Base-by-base conservation (phyloP, 1,284 basidiomycete species). In the Cystobasidium pallidum region DNA sequence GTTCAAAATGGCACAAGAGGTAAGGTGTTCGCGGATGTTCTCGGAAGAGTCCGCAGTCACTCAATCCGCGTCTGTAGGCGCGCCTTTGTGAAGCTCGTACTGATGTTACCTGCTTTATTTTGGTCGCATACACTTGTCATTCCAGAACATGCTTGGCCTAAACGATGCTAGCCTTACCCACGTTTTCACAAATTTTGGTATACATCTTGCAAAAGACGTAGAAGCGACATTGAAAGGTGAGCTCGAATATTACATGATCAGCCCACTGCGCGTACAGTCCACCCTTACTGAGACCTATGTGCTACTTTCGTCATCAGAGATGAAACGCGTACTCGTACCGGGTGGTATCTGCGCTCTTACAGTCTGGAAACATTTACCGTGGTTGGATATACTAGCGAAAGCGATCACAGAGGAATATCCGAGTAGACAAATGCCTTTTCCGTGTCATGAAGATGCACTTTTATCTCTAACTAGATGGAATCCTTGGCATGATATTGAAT, bases 311-410 rank as follows among this genome's bases (percentile, higher is more conserved):
- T 39, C 36, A 39, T 39, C 13, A 71, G 68, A 64, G 32, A 63
- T 71, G 34, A 47, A 59, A 17, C 61, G 68, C 30, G 36, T 63
- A n/a, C 51, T 71, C 11, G 28, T 52, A 49, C 59, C 68, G 30
- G 68, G 68, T n/a, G 68, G 68, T n/a, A 47, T 64, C 26, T 71
- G 68, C 39, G 68, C 47, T n/a, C 64, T 71, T 34, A 71, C 68
- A 45, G 41, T 54, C 32, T 71, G 68, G 68, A 71, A 63, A 49
- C 61, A 47, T 41, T 41, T 71, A 28, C 39, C 59, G n/a, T 71
- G 68, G 68, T 24, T 71, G 17, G 47, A 63, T 19, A 52, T 71
- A 28, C 34, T 71, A 34, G 28, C 24, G 8, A 21, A 62, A 54
- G 68, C 68, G 21, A 39, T 71, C 7, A 47, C 28, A 21, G 17